These are phyloP conservation scores for Vanrija sp. DNA, from an alignment of 1,284 basidiomycete genomes.

Conservation along the genomic window DNA sequence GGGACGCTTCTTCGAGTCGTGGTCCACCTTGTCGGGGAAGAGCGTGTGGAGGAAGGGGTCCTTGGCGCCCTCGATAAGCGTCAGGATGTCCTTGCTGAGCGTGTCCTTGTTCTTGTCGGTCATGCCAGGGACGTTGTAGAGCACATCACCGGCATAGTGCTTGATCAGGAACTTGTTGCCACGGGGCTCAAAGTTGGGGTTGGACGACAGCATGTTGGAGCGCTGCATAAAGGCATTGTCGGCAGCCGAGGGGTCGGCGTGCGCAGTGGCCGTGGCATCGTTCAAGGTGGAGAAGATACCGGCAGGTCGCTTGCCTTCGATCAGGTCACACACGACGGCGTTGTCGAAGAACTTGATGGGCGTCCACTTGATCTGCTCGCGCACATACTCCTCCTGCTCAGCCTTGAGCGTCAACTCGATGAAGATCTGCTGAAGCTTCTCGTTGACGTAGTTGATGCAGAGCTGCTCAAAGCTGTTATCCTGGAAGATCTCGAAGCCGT, in stretches of 20 bases:
- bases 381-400: conserved; percentile 98
- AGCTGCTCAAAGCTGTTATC: conserved; percentile 99
- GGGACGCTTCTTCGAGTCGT: conserved; percentile 94
- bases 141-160: conserved; percentile 97
- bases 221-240: conserved; percentile 97
- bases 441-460: conserved; percentile 99
- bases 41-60: conserved; percentile 82
- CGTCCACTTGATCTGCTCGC: conserved; percentile 98
- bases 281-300: conserved; percentile 98
- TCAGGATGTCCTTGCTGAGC: conserved; percentile 88
- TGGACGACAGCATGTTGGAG: conserved; percentile 70
- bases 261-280: conserved; percentile 96
- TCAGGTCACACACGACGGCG: conserved; percentile 88
- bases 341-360: conserved; percentile 77
- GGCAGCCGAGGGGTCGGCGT: conserved; percentile 92
- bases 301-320: conserved; percentile 92
- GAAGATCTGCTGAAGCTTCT: conserved; percentile 98
- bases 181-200: conserved; percentile 88
- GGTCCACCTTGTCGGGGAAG: conserved; percentile 94
- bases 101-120: conserved; percentile 99
- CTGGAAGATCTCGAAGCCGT: conserved; percentile 94
- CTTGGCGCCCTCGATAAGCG: conserved; percentile 73
- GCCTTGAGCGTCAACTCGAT: conserved; percentile 98
- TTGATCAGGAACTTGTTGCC: conserved; percentile 84
- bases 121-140: conserved; percentile 97